Conservation (phyloP, 2,329 filamentous ascomycete genomes). For the Aspergillus eucalypticola region DNA sequence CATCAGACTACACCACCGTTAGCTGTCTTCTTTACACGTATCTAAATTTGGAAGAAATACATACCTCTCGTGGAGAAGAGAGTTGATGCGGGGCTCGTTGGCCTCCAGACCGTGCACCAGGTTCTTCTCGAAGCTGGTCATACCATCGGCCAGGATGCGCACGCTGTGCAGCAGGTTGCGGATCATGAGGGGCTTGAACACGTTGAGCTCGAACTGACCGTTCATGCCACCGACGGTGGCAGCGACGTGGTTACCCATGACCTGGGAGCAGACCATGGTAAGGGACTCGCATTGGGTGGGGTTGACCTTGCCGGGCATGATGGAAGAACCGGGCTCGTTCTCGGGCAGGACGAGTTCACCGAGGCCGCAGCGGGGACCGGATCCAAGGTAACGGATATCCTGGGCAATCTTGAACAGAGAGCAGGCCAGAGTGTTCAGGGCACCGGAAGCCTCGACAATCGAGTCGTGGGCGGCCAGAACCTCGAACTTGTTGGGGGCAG, state of each 20-base stretch:
- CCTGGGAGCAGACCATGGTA: slow-evolving; percentile 96
- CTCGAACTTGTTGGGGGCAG: slow-evolving; percentile 99
- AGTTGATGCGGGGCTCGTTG: slow-evolving; percentile 87
- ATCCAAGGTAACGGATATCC: slow-evolving; percentile 95
- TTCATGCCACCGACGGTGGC: slow-evolving; percentile 94
- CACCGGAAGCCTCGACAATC: slow-evolving; percentile 88
- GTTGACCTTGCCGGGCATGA: slow-evolving; percentile 99
- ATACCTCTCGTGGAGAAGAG: slow-evolving; percentile 91
- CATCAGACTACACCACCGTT: slow-evolving; percentile 71
- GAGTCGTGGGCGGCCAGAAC: slow-evolving; percentile 94
- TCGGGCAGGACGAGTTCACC: slow-evolving; percentile 92
- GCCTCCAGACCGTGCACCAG: slow-evolving; percentile 83
- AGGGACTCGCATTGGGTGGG: slow-evolving; percentile 96
- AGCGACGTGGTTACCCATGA: slow-evolving; percentile 95
- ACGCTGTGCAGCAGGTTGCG: slow-evolving; percentile 91
- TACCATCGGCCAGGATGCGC: slow-evolving; percentile 83
- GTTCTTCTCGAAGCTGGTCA: slow-evolving; percentile 94
- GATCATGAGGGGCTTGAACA: slow-evolving; percentile 97
- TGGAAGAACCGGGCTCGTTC: slow-evolving; percentile 96
- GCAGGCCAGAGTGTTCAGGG: slow-evolving; percentile 85
- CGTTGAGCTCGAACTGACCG: slow-evolving; percentile 98
- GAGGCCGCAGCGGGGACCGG: slow-evolving; percentile 90
- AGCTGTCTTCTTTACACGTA: slow-evolving; percentile 16
- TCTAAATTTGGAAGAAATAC: neutral
- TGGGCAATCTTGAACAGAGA: slow-evolving; percentile 98